These are phyloP conservation scores for Dendrobium chrysotoxum DNA, from an alignment of 106 monocot genomes.

Conservation along the genomic window DNA sequence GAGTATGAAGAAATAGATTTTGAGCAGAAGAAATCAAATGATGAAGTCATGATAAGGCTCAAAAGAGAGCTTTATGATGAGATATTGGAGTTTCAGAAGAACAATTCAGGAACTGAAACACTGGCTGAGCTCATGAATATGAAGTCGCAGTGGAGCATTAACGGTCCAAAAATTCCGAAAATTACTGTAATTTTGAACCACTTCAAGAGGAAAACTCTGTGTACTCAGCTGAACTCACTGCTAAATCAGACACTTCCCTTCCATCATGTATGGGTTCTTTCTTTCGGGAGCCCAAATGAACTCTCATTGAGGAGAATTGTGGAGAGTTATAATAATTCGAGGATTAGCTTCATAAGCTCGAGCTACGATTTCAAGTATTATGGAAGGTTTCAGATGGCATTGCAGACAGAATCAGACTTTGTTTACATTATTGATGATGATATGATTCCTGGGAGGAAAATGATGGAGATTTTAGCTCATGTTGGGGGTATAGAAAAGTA, in stretches of 20 bases:
- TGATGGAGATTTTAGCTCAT: conserved; percentile 87
- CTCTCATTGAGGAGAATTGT: conserved; percentile 54
- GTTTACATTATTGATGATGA: conserved; percentile 97
- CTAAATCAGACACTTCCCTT: conserved; percentile 91
- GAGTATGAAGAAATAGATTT: conserved; percentile 87
- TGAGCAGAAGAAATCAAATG: conserved; percentile 85
- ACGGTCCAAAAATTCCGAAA: conserved; percentile 41
- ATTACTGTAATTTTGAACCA: conserved; percentile 93
- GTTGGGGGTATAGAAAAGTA: conserved; percentile 92
- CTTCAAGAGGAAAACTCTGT: conserved; percentile 93
- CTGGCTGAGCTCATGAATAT: conserved; percentile 67
- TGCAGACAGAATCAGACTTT: conserved; percentile 88
- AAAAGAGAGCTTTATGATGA: conserved; percentile 84
- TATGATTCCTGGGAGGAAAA: conserved; percentile 90
- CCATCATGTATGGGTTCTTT: conserved; percentile 90
- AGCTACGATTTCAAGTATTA: conserved; percentile 98
- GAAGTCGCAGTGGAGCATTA: conserved; percentile 67
- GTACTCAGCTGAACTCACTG: conserved; percentile 77
- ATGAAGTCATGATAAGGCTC: conserved; percentile 70
- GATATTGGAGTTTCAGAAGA: conserved; percentile 63
- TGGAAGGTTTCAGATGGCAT: conserved; percentile 93
- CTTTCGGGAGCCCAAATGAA: conserved; percentile 96
- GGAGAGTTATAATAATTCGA: conserved; percentile 82
- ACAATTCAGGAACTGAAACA: conserved; percentile 49
- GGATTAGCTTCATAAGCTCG: conserved; percentile 91